Base-by-base conservation (phyloP, 2,329 filamentous ascomycete genomes). In the Dendryphion nanum region DNA sequence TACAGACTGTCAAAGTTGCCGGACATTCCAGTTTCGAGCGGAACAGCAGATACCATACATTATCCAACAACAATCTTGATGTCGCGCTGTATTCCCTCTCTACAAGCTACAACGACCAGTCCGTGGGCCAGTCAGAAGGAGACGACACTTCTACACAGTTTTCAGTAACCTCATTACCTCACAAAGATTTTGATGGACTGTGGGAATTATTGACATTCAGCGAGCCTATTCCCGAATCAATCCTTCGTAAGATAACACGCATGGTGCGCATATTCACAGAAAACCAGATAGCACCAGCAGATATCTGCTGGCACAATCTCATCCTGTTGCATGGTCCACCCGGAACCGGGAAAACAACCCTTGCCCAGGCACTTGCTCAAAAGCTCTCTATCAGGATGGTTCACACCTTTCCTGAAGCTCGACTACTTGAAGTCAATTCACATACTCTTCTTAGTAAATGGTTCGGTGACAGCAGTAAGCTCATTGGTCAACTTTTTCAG, bases 301-400 rank as follows among this genome's bases (percentile, higher is more conserved):
- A 61, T 1, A 64, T 70, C 44, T 68, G 66, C 40, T 74, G 71
- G 69, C 73, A 73, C 40, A 63, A 68, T 15, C 51, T 74, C 7
- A 52, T 69, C 5, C 51, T 72, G 5, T 53, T 73, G 5, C 57
- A 71, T 37, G 71, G 71, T 1, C 66, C 70, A 6, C 66, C 70
- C 2, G 71, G 71, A 1, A 64, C 58, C 14, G 69, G 69, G 2
- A 72, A 72, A 48, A 69, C 66, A 15, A 68, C 63, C 2, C 53
- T 73, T 2, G 72, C 68, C 38, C 67, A 70, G 17, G 72, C 66
- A 3, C 53, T 76, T 64, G 62, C 80, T 66, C 73, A 76, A 40
- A 75, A 73, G 48, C 59, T 75, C 2, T 64, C 68, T 14, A 74
- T 76, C 23, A 63, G 73, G 0, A 58, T 75, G 1, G 59, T 61